A percentile compares a stretch with the other conserved stretches of the same genome.
Conservation (phyloP, 805 yeast species). For the Yarrowia keelungensis region DNA sequence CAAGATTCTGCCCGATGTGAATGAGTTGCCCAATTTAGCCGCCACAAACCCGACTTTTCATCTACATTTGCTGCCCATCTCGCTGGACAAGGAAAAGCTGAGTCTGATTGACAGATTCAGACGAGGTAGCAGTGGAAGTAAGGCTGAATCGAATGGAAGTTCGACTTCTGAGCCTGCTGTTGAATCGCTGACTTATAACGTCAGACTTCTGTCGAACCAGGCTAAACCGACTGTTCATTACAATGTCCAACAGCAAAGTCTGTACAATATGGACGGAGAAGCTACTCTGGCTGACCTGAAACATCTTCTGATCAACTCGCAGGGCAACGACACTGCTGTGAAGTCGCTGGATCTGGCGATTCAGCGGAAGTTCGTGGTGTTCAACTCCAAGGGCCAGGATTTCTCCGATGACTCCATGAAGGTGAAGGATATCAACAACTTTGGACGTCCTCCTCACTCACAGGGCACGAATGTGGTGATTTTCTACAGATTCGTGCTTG, state of each 20-base stretch:
- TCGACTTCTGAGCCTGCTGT: not conserved
- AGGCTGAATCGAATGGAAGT: not conserved
- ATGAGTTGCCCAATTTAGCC: constrained; percentile 1
- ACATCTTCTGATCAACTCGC: constrained; percentile 5
- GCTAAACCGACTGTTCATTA: constrained; percentile 7
- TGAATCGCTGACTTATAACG: not conserved
- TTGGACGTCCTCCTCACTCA: constrained; percentile 27
- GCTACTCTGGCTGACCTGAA: constrained; percentile 6
- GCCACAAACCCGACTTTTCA: constrained; percentile 35
- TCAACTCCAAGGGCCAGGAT: constrained; percentile 34
- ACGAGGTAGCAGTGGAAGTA: constrained; percentile 1
- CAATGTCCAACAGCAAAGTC: constrained; percentile 27
- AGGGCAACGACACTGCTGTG: constrained; percentile 17
- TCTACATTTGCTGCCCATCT: constrained; percentile 18
- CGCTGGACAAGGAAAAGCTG: constrained; percentile 10
- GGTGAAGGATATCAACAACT: constrained; percentile 21
- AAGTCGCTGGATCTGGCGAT: constrained; percentile 22
- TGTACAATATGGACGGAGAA: constrained; percentile 29
- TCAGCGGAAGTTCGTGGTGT: constrained; percentile 31
- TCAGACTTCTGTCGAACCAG: constrained; percentile 17
- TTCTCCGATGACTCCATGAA: constrained; percentile 21
- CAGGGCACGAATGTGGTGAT: constrained; percentile 25
- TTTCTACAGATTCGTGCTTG: constrained; percentile 11
- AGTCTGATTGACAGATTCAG: constrained; percentile 18
- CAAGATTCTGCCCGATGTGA: constrained; percentile 12